Conservation (phyloP, 805 yeast genomes). For the Ogataea philodendri region DNA sequence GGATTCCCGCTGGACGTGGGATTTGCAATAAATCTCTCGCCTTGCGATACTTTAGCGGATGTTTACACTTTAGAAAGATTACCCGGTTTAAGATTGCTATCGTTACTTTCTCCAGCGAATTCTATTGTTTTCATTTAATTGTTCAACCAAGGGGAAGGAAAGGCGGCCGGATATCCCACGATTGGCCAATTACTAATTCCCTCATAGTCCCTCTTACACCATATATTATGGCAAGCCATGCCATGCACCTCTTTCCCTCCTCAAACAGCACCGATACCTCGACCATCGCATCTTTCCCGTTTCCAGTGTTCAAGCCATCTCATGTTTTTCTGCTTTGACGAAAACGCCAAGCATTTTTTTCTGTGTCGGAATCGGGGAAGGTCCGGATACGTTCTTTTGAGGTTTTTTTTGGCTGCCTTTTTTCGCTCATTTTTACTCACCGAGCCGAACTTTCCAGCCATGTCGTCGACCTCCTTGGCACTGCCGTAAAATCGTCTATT, state of each 20-base stretch:
- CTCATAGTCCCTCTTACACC: no score
- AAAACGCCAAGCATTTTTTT: constrained; percentile 8
- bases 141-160: no score
- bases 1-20: not conserved
- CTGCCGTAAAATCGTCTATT: constrained; percentile 1
- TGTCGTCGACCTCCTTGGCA: not conserved
- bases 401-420: constrained; percentile 9
- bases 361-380: constrained; percentile 9
- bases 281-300: not conserved
- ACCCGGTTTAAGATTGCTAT: constrained; percentile 1
- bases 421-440: constrained; percentile 7
- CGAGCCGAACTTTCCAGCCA: constrained; percentile 11
- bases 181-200: no score
- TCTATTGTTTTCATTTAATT: no score
- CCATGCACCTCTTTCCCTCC: no score
- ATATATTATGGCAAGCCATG: not conserved
- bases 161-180: no score
- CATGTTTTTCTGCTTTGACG: constrained; percentile 3
- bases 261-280: no score
- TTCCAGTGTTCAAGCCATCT: constrained; percentile 2
- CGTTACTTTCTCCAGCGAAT: not conserved
- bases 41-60: no score
- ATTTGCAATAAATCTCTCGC: not conserved
- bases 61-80: not conserved
- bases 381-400: constrained; percentile 7